Evolutionary conservation across 805 yeast genomes (phyloP).

Genomic region (Hanseniaspora singularis): DNA sequence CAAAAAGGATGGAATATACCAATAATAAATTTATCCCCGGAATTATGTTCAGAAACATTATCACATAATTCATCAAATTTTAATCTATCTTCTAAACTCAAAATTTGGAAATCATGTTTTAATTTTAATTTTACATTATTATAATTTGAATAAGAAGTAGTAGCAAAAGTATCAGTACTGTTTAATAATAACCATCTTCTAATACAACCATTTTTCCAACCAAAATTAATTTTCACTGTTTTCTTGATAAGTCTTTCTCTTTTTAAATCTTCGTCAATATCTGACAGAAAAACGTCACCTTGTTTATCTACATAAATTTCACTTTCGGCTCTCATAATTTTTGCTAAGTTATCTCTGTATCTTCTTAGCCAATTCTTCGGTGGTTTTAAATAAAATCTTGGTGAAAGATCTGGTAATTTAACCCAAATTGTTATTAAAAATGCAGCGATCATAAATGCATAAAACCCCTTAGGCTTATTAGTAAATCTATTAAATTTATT

Average conservation of each 20-base stretch:
- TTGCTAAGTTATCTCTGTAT: conserved; percentile 8
- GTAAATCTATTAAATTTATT: background rate
- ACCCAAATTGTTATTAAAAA: background rate
- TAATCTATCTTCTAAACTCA: conserved; percentile 11
- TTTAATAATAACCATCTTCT: conserved; percentile 15
- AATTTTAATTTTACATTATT: background rate
- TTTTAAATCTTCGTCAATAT: background rate
- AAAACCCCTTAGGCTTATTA: background rate
- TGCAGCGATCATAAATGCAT: conserved; percentile 1
- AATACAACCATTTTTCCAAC: conserved; percentile 14
- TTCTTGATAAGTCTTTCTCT: background rate
- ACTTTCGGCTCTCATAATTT: too few species aligned
- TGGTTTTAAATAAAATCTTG: conserved; percentile 10
- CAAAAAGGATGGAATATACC: conserved; percentile 96
- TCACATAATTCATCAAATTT: conserved; percentile 6
- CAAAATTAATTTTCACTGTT: conserved; percentile 15
- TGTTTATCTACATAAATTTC: too few species aligned
- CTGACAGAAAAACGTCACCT: too few species aligned
- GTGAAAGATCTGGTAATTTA: conserved; percentile 1
- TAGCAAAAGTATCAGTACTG: conserved; percentile 6
- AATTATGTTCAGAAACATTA: conserved; percentile 2
- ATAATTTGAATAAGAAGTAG: conserved; percentile 13
- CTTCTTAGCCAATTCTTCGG: conserved; percentile 14
- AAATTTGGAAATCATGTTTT: conserved; percentile 6
- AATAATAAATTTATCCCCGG: conserved; percentile 18